A percentile compares a stretch with the other conserved stretches of the same genome.
Evolutionary conservation across 169 alveolate genomes (phyloP).

Genomic region (Eimeria praecox): DNA sequence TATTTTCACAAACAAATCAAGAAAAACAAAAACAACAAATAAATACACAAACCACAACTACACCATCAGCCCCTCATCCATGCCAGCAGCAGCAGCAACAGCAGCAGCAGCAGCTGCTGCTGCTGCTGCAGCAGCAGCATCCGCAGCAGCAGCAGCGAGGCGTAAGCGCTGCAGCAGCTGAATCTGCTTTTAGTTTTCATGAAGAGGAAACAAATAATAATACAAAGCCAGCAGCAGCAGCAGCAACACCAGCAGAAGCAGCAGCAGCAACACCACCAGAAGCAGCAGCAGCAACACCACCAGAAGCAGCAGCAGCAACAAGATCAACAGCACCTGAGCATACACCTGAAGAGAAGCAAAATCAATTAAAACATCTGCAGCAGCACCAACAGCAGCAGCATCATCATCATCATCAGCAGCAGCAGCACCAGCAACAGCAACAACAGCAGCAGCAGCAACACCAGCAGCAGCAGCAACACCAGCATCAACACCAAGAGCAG

Average conservation of each 20-base stretch:
- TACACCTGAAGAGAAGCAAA: neutral
- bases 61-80: no score
- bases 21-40: neutral
- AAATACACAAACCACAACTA: no score
- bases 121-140: neutral
- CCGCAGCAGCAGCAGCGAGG: neutral
- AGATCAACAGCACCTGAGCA: neutral
- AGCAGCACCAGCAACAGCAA: neutral
- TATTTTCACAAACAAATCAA: no score
- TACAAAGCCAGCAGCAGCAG: neutral
- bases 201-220: no score
- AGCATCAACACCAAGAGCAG: neutral
- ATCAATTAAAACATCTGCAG: neutral
- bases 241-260: neutral
- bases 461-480: neutral
- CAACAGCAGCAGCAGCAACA: neutral
- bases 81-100: no score
- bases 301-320: no score
- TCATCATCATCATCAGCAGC: neutral
- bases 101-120: neutral
- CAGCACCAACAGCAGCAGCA: conserved; percentile 8
- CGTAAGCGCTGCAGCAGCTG: neutral
- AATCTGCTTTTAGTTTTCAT: no score
- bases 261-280: neutral
- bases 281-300: no score